Evolutionary conservation across 345 rosid species (phyloP), one percentile per base, ranked within the genome.

Genomic region (Kandelia obovata): DNA sequence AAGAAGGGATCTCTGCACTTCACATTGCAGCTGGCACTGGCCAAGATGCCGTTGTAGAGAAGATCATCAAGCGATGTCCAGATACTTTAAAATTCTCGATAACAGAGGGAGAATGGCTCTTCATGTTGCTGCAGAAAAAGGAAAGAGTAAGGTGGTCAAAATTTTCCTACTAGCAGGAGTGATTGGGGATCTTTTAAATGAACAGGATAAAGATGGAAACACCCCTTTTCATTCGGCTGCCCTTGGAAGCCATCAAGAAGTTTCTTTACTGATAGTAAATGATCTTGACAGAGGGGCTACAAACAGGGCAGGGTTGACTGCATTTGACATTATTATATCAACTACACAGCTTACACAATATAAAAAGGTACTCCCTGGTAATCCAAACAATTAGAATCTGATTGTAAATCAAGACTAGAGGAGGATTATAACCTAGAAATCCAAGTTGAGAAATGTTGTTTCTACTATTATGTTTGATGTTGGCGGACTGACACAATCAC

Each of bases 161-260:
- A 66, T 37, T 13, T 63, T 79, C 35, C 53, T 82, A 27, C 15
- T 46, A 10, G 61, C 25, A 51, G 73, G 58, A 37, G 55, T 53
- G 43, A 46, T 71, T 49, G 69, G 21, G 17, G 61, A 64, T 53
- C 71, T 82, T 5, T 53, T 78, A 69, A 84, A 80, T 31, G 60
- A 62, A 52, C 64, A 69, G 4, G 82, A 84, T 68, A 35, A 13
- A 51, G 73, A 73, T 10, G 85, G 87, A 67, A 79, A 84, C 75
- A 79, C n/a, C 84, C 77, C 84, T 61, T 65, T 77, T 63, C 85
- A 84, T 73, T 62, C 74, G 32, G 82, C 85, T 2, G 83, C 81
- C 10, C 47, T 66, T 27, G 30, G 78, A 70, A 66, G 70, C 31
- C 34, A 75, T 15, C 10, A 68, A 2, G 30, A 57, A 9, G 53